Evolutionary conservation across 768 basidiomycete species (phyloP), one percentile per base, ranked within the genome.

Genomic region (Ramaria rubella): DNA sequence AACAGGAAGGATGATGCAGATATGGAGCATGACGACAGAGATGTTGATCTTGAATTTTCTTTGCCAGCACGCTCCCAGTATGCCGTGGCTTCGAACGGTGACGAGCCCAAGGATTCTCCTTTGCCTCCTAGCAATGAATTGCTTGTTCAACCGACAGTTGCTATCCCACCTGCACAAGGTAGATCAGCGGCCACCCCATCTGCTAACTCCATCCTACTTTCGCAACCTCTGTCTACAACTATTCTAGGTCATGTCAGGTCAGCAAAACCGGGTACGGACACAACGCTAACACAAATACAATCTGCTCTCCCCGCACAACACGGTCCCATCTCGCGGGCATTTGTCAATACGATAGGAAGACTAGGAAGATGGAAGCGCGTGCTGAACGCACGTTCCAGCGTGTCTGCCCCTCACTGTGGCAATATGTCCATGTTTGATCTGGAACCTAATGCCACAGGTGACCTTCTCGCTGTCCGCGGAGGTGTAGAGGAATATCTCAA

Each of bases 301-400:
- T 69, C 75, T 1, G 64, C 77, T 6, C 70, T 82, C 12, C 79
- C 83, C 1, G 72, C 75, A 36, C 80, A 81, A 26, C 82, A 86
- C 52, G 82, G 76, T 62, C 75, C 83, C 0, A 72, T 93, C 15
- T 89, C 87, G 0, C 79, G 89, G 1, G 87, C 80, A 11, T 80
- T 94, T 46, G 84, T 88, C 52, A 86, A 83, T 69, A 91, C 91
- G 2, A 83, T 93, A 27, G 89, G 91, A 4, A 79, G 87, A 5
- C 71, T 94, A 17, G 91, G 91, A 1, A 75, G 87, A 9, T 87
- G 91, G 87, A 87, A 79, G 64, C 82, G 91, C 5, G 89, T 88
- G 27, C 68, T 93, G 51, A 61, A 62, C 31, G 58, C 58, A 21
- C 55, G 59, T 4, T 55, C 53, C 34, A 36, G 40, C 15, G 44